Evolutionary conservation across 768 basidiomycete genomes (phyloP), one percentile per base, ranked within the genome.

Genomic region (Mycena belliarum): DNA sequence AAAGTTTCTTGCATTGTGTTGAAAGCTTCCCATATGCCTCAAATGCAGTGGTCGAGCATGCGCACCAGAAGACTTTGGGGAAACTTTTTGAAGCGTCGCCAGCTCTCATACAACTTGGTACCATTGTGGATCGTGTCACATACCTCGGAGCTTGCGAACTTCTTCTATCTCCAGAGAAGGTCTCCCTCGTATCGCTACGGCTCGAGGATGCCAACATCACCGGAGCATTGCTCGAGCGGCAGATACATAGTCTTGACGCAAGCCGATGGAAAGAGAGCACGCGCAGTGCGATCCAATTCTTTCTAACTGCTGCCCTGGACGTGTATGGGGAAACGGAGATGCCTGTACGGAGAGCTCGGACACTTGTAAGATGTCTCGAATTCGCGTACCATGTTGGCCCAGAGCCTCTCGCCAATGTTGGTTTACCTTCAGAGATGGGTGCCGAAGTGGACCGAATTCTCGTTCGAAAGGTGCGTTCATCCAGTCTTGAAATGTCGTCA

Each of bases 131-230:
- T 59, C 75, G 85, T 20, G 73, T 86, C 23, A 87, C 90, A 0
- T 87, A 86, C 56, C 76, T 88, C 23, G 87, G 82, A 14, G 73
- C 82, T 3, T 88, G 81, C 67, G 90, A 93, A 26, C 79, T 93
- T 6, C 73, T 89, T 26, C 72, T 88, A 45, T 63, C 74, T 9
- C 72, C 84, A 0, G 67, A 71, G 6, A 73, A 77, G 14, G 75
- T 89, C 6, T 85, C 87, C 0, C 67, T 89, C 6, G 69, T 66
- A 37, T 63, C 65, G 21, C 21, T 69, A 1, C 59, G 62, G 20
- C 40, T 58, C 20, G 55, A 61, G 21, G 71, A 72, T 40, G 32
- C 70, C 21, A 63, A 63, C 28, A 68, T 86, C 38, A 55, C 73
- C 7, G 89, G 88, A 1, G 76, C 76, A 2, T 65, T 93, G 23